Base-by-base conservation (phyloP, 2,329 filamentous ascomycete genomes). In the Cladorrhinum sp. region DNA sequence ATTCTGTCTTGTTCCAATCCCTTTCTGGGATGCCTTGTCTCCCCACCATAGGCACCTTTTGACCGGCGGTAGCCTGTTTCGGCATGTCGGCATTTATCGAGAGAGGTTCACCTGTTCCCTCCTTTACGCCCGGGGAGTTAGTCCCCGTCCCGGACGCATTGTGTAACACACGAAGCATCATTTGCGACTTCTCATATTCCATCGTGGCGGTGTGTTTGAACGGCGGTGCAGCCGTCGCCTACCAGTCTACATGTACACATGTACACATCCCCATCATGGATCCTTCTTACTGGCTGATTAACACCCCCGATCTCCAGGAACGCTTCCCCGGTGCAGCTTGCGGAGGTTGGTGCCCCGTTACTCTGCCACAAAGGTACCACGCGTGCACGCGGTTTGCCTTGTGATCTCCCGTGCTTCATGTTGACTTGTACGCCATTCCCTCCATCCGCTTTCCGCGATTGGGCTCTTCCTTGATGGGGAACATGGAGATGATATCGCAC, bases 381-480 rank as follows among this genome's bases (percentile, higher is more conserved):
- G 9, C 20, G 23, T 1, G 42, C 54, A 26, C 18, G 26, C 2
- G 18, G 12, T n/a, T 21, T 46, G 26, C 39, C 23, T 28, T 49
- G 54, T 49, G 24, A 57, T 39, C 42, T 30, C 23, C 20, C 20
- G 21, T 26, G 36, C 21, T 12, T 46, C 12, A 21, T 5, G 8
- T 42, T 48, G 2, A 20, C 14, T 26, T 8, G 24, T 39, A 24
- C 2, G 3, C 18, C 46, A 14, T 50, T n/a, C 12, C 18, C 7
- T 23, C 2, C 14, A 18, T 23, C 54, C 54, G 54, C n/a, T 5
- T 49, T 49, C 39, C 54, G 36, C 54, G 39, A 57, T 57, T 57
- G 54, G 54, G n/a, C 39, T 24, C 42, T 12, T 24, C 8, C 21
- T 16, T 26, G 8, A 26, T 51, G 42, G 42, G n/a, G 5, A 46